Percentiles rank a stretch among this genome's conserved stretches.
phyloP scores from a whole-genome alignment of 2,329 filamentous ascomycete genomes.

The Trichoderma afroharzianum region DNA sequence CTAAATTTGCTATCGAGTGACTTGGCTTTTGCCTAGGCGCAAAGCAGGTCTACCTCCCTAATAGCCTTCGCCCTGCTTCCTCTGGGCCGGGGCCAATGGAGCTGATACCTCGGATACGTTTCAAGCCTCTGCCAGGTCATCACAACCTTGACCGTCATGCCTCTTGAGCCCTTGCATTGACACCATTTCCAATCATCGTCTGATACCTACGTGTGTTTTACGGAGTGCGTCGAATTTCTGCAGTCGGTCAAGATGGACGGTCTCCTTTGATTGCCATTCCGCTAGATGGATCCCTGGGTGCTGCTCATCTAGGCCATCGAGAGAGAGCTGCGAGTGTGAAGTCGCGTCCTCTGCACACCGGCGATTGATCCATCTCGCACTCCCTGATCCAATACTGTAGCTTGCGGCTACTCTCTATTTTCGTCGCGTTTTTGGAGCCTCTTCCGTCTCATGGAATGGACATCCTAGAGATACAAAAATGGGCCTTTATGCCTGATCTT shows the following conservation, averaged over 20 bases:
- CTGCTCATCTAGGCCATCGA: background rate
- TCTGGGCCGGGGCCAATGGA: slow-evolving; percentile 6
- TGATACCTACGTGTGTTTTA: background rate
- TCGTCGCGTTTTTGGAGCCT: background rate
- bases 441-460: slow-evolving; percentile 29
- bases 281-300: slow-evolving; percentile 3
- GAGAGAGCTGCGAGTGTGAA: background rate
- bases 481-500: slow-evolving; percentile 36
- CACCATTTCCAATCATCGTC: background rate
- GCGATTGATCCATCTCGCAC: slow-evolving; percentile 16
- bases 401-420: background rate
- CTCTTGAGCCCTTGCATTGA: background rate
- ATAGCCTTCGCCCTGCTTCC: slow-evolving; percentile 1
- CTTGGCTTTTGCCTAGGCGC: background rate
- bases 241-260: background rate
- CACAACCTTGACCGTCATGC: background rate
- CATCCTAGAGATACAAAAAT: slow-evolving; percentile 33
- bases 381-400: background rate
- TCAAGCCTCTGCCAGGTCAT: slow-evolving; percentile 7
- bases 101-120: background rate
- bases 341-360: background rate
- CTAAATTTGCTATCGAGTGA: background rate
- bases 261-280: background rate
- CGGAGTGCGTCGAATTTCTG: background rate
- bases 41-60: background rate